Conservation (phyloP, 176 grass and related monocot genomes). For the Eragrostis curvula region DNA sequence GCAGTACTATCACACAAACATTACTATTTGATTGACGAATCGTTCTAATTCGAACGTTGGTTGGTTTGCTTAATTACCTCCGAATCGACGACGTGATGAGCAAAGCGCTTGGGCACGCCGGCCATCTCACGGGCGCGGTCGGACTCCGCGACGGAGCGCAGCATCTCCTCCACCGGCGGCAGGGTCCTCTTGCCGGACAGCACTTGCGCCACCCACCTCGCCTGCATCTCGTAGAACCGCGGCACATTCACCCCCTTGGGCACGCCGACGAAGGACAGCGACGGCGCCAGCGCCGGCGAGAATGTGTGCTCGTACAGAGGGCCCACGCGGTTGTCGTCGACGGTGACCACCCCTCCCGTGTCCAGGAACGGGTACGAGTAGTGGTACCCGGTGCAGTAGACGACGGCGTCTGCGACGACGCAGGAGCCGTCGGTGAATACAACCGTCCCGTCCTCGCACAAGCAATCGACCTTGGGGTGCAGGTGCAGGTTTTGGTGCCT, state of each 20-base stretch:
- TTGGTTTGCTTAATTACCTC: too few species aligned
- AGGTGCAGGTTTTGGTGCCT: slow-evolving; percentile 42
- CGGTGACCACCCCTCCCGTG: slow-evolving; percentile 2
- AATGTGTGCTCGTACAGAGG: slow-evolving; percentile 58
- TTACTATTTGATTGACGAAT: too few species aligned
- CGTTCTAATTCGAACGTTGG: too few species aligned
- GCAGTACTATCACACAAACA: too few species aligned
- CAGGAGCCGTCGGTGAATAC: slow-evolving; percentile 32
- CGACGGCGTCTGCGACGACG: slow-evolving; percentile 39
- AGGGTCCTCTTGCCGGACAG: too few species aligned
- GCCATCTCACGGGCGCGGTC: too few species aligned
- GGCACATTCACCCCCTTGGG: background rate
- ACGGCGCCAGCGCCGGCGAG: too few species aligned
- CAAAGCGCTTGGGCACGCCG: too few species aligned
- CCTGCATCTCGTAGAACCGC: background rate
- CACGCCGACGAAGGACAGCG: slow-evolving; percentile 34
- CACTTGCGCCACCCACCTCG: too few species aligned
- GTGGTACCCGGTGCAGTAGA: slow-evolving; percentile 46
- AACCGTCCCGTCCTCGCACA: slow-evolving; percentile 28
- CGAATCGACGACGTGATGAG: too few species aligned
- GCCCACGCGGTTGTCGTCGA: slow-evolving; percentile 49
- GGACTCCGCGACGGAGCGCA: too few species aligned
- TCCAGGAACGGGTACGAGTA: slow-evolving; percentile 55
- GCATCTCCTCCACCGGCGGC: too few species aligned
- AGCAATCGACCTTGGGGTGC: background rate